Base-by-base conservation (phyloP, 306 rosid species). In the Dalbergia cochinchinensis region DNA sequence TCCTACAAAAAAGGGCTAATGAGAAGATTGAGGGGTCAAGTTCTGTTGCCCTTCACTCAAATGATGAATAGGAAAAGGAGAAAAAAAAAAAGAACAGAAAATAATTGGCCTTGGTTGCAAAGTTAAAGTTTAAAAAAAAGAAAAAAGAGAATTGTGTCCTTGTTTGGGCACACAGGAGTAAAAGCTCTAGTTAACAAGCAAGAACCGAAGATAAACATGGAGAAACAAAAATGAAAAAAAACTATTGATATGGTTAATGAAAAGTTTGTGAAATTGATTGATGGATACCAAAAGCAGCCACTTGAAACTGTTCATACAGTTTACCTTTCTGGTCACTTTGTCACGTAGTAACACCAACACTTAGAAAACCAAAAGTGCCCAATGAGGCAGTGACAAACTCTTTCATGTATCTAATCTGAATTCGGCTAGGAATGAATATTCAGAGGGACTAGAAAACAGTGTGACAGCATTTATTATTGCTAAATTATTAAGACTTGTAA, bases 241-340 rank as follows among this genome's bases (percentile, higher is more conserved):
- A 15, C 53, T 8, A 15, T 15, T 34, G 14, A 8, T 18, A 37
- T 20, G 20, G 42, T 19, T 72, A 39, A 44, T 48, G 74, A 31
- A 76, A 71, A 80, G 69, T 41, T 65, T 1, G 19, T 48, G 73
- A 75, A 69, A 71, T 80, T 79, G 54, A 83, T 71, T 71, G 82
- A 86, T 75, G 50, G 47, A 11, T 41, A 75, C 50, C 19, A 50
- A 63, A 85, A 63, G 84, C 86, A 48, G 82, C 70, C 80, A 5
- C 77, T 34, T 42, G 12, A 54, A 63, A 47, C 6, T 18, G 69
- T 68, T 45, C 13, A 65, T 55, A 6, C 14, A 66, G 61, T 53
- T 53, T 42, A 16, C 14, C 44, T 73, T 73, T 59, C 8, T 51
- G 11, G 51, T 41, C 35, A 33, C 20, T 76, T 59, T 81, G 77